Evolutionary conservation across 2,329 filamentous ascomycete genomes (phyloP), one percentile per base, ranked within the genome.

Genomic region (Ceratocystis harringtonii): DNA sequence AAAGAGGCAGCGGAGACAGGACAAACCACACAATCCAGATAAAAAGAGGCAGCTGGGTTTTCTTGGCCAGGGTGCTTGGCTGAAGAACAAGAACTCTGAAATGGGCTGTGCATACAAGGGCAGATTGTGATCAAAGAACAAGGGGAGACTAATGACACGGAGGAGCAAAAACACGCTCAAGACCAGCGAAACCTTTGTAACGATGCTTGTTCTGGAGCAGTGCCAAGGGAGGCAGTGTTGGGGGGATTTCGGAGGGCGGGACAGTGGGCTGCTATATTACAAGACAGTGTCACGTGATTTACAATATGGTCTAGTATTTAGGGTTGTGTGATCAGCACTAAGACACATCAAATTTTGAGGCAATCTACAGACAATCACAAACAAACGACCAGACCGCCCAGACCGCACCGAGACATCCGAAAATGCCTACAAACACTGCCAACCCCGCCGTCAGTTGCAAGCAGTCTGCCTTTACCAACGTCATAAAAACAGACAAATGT

Each of bases 91-190:
- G 22, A 28, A 41, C 36, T 41, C 7, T 57, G 52, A 43, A 19
- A 43, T 43, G 36, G 58, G 58, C 58, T 61, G 58, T 61, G 58
- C 58, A 61, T 41, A 36, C 30, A 28, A 57, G 52, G 52, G 52
- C 52, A 57, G 52, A 32, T 57, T 57, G 28, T 57, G 52, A 30
- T 57, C 32, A 41, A 22, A 44, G 58, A 61, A 15, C 58, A 61
- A 15, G 32, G 30, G 58, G 58, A 61, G 22, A 32, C 41, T 44
- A 41, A 61, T 61, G 32, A 61, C 58, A 43, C 28, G 58, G 58
- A 61, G 58, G 58, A 61, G 15, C 57, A 32, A 61, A 36, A 43
- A 36, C 57, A 36, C 57, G n/a, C 57, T 36, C 57, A 32, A 61
- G 50, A 55, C 50, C 50, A 55, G 22, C 52, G 15, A 61, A 43